Conservation (phyloP, 2,329 filamentous ascomycete genomes). For the Amylocarpus encephaloides region DNA sequence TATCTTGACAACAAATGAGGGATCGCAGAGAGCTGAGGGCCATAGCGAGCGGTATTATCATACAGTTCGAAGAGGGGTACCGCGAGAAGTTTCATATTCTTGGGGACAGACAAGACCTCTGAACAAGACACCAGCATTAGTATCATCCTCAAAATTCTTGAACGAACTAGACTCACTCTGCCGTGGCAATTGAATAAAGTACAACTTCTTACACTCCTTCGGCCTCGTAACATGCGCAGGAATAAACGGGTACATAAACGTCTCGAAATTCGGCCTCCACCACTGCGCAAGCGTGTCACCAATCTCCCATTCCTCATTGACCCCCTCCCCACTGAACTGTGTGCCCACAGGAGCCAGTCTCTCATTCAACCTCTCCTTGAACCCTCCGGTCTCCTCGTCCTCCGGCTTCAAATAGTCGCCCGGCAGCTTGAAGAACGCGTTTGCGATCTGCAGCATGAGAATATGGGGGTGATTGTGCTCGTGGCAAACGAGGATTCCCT, state of each 20-base stretch:
- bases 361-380: conserved; percentile 89
- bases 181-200: conserved; percentile 89
- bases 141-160: too few species aligned
- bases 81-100: conserved; percentile 98
- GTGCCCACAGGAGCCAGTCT: conserved; percentile 86
- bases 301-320: conserved; percentile 90
- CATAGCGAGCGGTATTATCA: conserved; percentile 92
- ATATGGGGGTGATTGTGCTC: conserved; percentile 99
- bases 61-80: conserved; percentile 97
- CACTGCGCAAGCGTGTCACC: conserved; percentile 94
- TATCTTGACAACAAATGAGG: conserved; percentile 91
- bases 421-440: conserved; percentile 98
- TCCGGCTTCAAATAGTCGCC: conserved; percentile 88
- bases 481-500: conserved; percentile 95
- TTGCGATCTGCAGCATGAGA: conserved; percentile 97
- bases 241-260: conserved; percentile 99
- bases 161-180: conserved; percentile 57
- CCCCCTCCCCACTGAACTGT: conserved; percentile 72
- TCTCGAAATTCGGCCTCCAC: conserved; percentile 99
- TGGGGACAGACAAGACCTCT: conserved; percentile 94
- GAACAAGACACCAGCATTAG: conserved; percentile 16
- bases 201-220: conserved; percentile 99
- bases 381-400: conserved; percentile 89
- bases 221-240: conserved; percentile 92
- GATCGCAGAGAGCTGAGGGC: conserved; percentile 91